phyloP scores from a whole-genome alignment of 1,284 basidiomycete species.

The Ustilago lituana region DNA sequence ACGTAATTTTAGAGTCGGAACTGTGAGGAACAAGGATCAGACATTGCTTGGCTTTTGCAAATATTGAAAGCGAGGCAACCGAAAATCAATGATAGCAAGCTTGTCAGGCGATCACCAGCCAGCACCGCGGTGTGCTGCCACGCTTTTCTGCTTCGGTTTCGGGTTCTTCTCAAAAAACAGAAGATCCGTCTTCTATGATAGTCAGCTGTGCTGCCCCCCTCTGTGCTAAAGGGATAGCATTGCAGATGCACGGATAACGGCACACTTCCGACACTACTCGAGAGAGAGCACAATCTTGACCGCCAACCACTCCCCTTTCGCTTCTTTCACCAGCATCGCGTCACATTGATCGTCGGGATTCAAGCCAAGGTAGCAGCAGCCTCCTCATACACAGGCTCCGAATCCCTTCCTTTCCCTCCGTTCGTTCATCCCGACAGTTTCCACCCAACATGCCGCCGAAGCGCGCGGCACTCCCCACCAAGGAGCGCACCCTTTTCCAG shows the following conservation, averaged over 20 bases:
- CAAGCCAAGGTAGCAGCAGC: slow-evolving; percentile 4
- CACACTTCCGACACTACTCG: too few species aligned
- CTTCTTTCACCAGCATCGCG: not conserved
- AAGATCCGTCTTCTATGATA: slow-evolving; percentile 25
- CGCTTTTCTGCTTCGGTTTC: not conserved
- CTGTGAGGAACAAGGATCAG: too few species aligned
- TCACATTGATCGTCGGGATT: not conserved
- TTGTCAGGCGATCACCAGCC: slow-evolving; percentile 11
- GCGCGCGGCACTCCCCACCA: slow-evolving; percentile 74
- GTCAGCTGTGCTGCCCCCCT: too few species aligned
- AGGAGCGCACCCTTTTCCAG: slow-evolving; percentile 87
- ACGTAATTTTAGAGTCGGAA: not conserved
- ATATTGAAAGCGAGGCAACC: too few species aligned
- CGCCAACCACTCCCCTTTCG: not conserved
- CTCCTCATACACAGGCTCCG: not conserved
- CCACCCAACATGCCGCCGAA: slow-evolving; percentile 54
- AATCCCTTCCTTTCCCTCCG: not conserved
- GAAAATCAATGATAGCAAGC: not conserved
- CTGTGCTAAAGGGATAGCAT: too few species aligned
- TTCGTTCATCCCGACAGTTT: not conserved
- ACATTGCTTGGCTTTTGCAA: too few species aligned
- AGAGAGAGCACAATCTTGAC: too few species aligned
- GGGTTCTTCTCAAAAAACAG: slow-evolving; percentile 25
- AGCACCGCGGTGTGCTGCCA: slow-evolving; percentile 17
- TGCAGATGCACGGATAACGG: not conserved